Evolutionary conservation across 2,329 filamentous ascomycete species (phyloP).

Genomic region (Ophiostoma triangulosporum): DNA sequence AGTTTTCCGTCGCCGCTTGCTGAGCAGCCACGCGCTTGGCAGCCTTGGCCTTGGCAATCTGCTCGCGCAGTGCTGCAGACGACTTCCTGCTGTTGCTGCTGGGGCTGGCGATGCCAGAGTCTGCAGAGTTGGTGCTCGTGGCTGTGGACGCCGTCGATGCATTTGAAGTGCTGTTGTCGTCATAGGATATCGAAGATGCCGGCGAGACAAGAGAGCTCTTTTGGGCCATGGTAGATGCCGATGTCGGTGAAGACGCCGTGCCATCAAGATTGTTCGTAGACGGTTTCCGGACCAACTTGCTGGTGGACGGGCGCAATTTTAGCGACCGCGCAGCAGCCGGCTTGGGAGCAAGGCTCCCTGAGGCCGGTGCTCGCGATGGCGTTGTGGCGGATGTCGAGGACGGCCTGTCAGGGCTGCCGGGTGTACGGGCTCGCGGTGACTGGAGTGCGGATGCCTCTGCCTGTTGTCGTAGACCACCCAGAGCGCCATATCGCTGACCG

Average conservation of each 20-base stretch:
- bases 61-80: conserved; percentile 69
- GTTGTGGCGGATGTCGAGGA: conserved; percentile 3
- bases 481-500: not conserved
- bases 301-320: conserved; percentile 38
- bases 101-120: conserved; percentile 14
- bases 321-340: conserved; percentile 31
- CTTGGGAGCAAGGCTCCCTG: conserved; percentile 31
- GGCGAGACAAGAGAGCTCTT: conserved; percentile 27
- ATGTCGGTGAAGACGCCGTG: conserved; percentile 7
- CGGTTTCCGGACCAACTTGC: conserved; percentile 42
- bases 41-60: conserved; percentile 86
- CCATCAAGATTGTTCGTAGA: conserved; percentile 29
- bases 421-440: conserved; percentile 21
- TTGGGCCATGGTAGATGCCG: conserved; percentile 21
- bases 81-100: conserved; percentile 41
- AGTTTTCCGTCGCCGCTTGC: conserved; percentile 7
- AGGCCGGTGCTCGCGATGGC: conserved; percentile 14
- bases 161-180: conserved; percentile 23
- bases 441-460: conserved; percentile 5
- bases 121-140: conserved; percentile 23
- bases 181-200: conserved; percentile 26
- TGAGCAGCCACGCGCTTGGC: conserved; percentile 46
- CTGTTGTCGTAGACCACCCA: conserved; percentile 6
- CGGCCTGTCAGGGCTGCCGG: conserved; percentile 27
- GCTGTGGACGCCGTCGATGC: conserved; percentile 25